These are phyloP conservation scores for Paramecium sexaurelia DNA, from an alignment of 73 alveolate species.

Conservation along the genomic window DNA sequence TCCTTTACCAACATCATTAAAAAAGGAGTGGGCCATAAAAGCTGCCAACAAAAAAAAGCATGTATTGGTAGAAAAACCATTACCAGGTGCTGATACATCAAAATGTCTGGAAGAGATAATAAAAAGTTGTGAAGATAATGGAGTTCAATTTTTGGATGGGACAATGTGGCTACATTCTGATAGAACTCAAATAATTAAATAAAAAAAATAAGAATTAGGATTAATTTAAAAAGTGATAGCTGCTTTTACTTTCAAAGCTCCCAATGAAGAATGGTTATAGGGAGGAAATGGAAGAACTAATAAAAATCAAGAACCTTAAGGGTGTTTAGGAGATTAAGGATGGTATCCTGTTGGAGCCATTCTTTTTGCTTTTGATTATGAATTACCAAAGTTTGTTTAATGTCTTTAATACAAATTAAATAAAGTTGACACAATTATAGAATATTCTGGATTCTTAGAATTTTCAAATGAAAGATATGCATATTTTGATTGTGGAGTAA, in stretches of 20 bases:
- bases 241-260: slow-evolving; percentile 76
- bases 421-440: slow-evolving; percentile 76
- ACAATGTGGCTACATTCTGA: slow-evolving; percentile 77
- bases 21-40: slow-evolving; percentile 67
- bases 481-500: slow-evolving; percentile 74
- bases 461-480: slow-evolving; percentile 72
- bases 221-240: slow-evolving; percentile 65
- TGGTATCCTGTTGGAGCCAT: slow-evolving; percentile 76
- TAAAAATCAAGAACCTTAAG: slow-evolving; percentile 73
- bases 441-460: slow-evolving; percentile 70
- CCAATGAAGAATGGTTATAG: slow-evolving; percentile 75
- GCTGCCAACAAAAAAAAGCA: slow-evolving; percentile 72
- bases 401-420: slow-evolving; percentile 63
- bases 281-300: slow-evolving; percentile 82
- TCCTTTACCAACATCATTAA: slow-evolving; percentile 72
- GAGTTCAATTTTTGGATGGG: slow-evolving; percentile 74
- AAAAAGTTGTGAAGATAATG: slow-evolving; percentile 62
- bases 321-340: slow-evolving; percentile 76
- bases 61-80: slow-evolving; percentile 72
- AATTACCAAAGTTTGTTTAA: slow-evolving; percentile 66
- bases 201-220: slow-evolving; percentile 3
- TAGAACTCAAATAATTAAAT: slow-evolving; percentile 27
- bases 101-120: slow-evolving; percentile 54
- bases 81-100: slow-evolving; percentile 63
- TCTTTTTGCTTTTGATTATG: slow-evolving; percentile 72